Percentiles rank a stretch among this genome's conserved stretches.
phyloP scores from a whole-genome alignment of 1,284 basidiomycete genomes.

The Wallemia ichthyophaga region DNA sequence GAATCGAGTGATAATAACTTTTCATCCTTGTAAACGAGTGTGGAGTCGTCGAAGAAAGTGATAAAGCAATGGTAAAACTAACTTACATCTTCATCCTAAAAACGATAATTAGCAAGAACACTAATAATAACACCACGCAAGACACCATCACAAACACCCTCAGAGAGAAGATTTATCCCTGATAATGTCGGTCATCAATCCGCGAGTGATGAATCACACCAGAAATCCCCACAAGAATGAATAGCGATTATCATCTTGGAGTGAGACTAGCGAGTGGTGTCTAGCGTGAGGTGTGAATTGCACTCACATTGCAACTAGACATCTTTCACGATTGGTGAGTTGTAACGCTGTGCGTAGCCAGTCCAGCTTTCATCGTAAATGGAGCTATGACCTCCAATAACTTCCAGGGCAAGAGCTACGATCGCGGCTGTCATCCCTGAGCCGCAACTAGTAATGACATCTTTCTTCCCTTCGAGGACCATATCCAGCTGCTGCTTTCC shows the following conservation, averaged over 20 bases:
- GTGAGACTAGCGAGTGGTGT: neutral
- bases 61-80: too few species aligned
- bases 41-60: too few species aligned
- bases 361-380: conserved; percentile 39
- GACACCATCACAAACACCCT: neutral
- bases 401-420: conserved; percentile 56
- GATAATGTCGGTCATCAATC: neutral
- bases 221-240: neutral
- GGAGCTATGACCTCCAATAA: conserved; percentile 30
- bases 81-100: neutral
- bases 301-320: too few species aligned
- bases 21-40: neutral
- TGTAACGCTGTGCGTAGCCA: conserved; percentile 3
- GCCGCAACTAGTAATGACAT: conserved; percentile 45
- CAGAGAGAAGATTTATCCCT: conserved; percentile 1
- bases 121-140: neutral
- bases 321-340: neutral
- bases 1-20: neutral
- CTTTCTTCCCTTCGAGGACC: conserved; percentile 27
- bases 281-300: too few species aligned
- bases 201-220: neutral
- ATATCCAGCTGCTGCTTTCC: conserved; percentile 23
- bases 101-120: neutral
- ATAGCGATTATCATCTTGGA: neutral
- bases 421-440: conserved; percentile 91